These are phyloP conservation scores for Amylostereum areolatum DNA, from an alignment of 1,284 basidiomycete species.

Conservation along the genomic window DNA sequence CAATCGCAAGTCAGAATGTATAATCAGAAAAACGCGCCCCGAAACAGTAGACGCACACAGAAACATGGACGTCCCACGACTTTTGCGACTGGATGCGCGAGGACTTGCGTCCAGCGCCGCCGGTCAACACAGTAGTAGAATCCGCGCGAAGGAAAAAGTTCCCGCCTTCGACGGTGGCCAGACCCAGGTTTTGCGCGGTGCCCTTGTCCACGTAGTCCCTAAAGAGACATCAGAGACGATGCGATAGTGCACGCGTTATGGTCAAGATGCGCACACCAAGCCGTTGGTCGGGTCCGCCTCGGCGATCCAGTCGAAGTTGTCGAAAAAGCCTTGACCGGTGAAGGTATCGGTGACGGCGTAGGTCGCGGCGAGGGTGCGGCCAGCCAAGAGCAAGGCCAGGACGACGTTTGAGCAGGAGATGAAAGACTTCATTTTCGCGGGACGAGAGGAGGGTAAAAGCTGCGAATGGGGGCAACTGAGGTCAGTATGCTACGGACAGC, in stretches of 20 bases:
- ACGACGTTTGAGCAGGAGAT: too few species aligned
- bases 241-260: neutral
- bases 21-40: neutral
- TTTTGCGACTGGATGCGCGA: slow-evolving; percentile 50
- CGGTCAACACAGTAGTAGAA: slow-evolving; percentile 37
- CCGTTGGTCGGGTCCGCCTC: slow-evolving; percentile 58
- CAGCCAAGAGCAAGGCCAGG: slow-evolving; percentile 5
- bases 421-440: too few species aligned
- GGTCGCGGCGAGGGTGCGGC: slow-evolving; percentile 18
- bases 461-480: too few species aligned
- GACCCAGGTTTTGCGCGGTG: slow-evolving; percentile 23
- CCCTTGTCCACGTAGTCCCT: slow-evolving; percentile 28
- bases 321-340: slow-evolving; percentile 44
- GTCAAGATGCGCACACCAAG: slow-evolving; percentile 58
- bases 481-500: too few species aligned
- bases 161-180: slow-evolving; percentile 20
- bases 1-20: neutral
- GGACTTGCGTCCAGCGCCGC: slow-evolving; percentile 52
- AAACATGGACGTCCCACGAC: slow-evolving; percentile 45
- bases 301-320: slow-evolving; percentile 42
- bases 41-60: slow-evolving; percentile 39
- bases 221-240: neutral
- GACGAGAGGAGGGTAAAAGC: too few species aligned
- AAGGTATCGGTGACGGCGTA: slow-evolving; percentile 40
- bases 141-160: slow-evolving; percentile 43